A percentile compares a stretch with the other conserved stretches of the same genome.
Conservation (phyloP, 768 basidiomycete genomes). For the Suillus spraguei region DNA sequence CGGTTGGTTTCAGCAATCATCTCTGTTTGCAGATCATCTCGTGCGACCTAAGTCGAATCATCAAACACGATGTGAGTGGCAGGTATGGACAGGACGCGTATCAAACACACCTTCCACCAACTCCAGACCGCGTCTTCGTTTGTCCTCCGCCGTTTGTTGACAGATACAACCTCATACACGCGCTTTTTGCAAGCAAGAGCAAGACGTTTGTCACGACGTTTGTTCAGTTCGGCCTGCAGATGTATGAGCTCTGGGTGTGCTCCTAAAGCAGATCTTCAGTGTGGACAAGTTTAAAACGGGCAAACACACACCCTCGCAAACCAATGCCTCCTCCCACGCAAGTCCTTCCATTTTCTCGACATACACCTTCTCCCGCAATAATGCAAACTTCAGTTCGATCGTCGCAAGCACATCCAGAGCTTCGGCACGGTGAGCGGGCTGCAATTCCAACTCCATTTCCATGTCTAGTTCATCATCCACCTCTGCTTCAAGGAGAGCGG, state of each 20-base stretch:
- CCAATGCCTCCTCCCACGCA: conserved; percentile 83
- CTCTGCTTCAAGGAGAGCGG: conserved; percentile 20
- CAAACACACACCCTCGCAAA: conserved; percentile 64
- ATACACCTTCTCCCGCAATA: conserved; percentile 84
- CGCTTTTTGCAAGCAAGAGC: conserved; percentile 79
- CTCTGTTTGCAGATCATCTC: conserved; percentile 80
- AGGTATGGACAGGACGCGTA: conserved; percentile 9
- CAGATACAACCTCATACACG: conserved; percentile 64
- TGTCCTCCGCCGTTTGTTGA: conserved; percentile 59
- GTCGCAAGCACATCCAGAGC: conserved; percentile 85
- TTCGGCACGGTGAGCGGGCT: conserved; percentile 82
- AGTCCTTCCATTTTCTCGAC: conserved; percentile 93
- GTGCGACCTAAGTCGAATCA: conserved; percentile 52
- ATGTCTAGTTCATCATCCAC: conserved; percentile 43
- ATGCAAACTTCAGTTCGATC: conserved; percentile 93
- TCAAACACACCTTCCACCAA: conserved; percentile 78
- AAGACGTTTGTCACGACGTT: conserved; percentile 78
- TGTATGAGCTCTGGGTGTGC: conserved; percentile 87
- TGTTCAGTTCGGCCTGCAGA: conserved; percentile 76
- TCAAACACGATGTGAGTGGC: not conserved
- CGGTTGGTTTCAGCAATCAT: conserved; percentile 91
- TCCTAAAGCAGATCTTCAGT: conserved; percentile 42
- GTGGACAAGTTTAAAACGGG: conserved; percentile 5
- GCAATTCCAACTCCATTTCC: conserved; percentile 67
- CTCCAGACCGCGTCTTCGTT: conserved; percentile 85